phyloP scores from a whole-genome alignment of 2,329 filamentous ascomycete genomes.

The Dissoconium aciculare region DNA sequence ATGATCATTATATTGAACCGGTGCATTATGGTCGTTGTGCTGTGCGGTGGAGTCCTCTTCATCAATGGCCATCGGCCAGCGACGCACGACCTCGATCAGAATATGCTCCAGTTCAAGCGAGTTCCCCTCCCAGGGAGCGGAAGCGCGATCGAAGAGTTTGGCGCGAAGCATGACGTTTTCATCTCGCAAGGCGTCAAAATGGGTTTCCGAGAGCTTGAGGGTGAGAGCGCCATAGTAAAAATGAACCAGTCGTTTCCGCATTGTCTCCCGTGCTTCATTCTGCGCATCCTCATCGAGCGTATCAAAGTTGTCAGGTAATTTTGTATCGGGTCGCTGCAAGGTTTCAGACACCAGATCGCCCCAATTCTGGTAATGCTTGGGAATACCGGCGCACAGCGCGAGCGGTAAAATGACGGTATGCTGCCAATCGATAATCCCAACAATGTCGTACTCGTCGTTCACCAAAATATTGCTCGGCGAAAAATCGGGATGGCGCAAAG shows the following conservation, averaged over 20 bases:
- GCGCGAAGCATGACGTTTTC: conserved; percentile 4
- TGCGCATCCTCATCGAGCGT: conserved; percentile 2
- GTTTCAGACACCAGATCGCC: conserved; percentile 13
- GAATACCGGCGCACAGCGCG: conserved; percentile 19
- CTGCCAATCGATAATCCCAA: conserved; percentile 5
- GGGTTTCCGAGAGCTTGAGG: conserved; percentile 4
- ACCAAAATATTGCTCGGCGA: conserved; percentile 23
- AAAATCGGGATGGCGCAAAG: conserved; percentile 23
- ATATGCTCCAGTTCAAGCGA: conserved; percentile 2
- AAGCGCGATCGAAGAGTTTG: conserved; percentile 6
- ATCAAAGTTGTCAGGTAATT: conserved; percentile 6
- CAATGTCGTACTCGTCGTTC: conserved; percentile 11
- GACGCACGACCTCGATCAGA: conserved; percentile 1
- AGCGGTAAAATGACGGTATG: conserved; percentile 2
- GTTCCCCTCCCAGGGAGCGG: conserved; percentile 8
- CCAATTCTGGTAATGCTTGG: conserved; percentile 28
- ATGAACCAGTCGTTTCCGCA: conserved; percentile 10
- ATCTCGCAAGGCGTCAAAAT: conserved; percentile 7
- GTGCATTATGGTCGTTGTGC: not conserved
- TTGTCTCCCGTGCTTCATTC: conserved; percentile 4
- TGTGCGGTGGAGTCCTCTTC: not conserved
- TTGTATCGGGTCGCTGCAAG: conserved; percentile 4
- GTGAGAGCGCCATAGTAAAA: conserved; percentile 8
- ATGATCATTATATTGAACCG: conserved; percentile 2
- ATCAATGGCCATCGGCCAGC: conserved; percentile 3